Evolutionary conservation across 257 asterid species (phyloP).

Genomic region (Echium plantagineum): DNA sequence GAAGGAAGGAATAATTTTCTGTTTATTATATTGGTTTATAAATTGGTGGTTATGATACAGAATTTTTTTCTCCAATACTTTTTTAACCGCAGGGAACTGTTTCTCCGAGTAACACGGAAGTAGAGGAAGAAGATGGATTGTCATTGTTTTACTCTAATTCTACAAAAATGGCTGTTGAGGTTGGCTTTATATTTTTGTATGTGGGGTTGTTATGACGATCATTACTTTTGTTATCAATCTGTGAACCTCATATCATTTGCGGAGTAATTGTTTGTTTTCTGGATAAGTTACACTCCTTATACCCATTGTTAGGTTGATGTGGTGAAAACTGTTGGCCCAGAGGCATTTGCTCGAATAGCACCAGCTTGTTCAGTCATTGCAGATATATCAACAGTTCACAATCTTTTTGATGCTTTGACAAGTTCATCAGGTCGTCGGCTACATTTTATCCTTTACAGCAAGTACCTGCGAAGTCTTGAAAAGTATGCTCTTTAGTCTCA

Average conservation of each 20-base stretch:
- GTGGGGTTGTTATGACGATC: constrained; percentile 6
- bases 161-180: constrained; percentile 91
- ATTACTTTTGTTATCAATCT: neutral
- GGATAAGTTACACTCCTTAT: constrained; percentile 15
- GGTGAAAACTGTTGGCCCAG: constrained; percentile 74
- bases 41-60: neutral
- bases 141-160: constrained; percentile 71
- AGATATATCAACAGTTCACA: constrained; percentile 70
- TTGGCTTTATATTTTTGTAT: constrained; percentile 13
- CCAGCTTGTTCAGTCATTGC: constrained; percentile 73
- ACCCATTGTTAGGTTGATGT: constrained; percentile 56
- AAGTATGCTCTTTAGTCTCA: constrained; percentile 50
- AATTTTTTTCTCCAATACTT: constrained; percentile 1
- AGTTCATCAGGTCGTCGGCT: constrained; percentile 60
- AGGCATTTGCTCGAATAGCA: constrained; percentile 89
- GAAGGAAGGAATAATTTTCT: no score
- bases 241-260: constrained; percentile 2
- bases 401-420: constrained; percentile 73
- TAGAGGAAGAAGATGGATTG: constrained; percentile 68
- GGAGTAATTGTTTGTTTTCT: constrained; percentile 12
- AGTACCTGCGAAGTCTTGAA: constrained; percentile 76
- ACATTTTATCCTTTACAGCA: constrained; percentile 72
- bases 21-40: no score
- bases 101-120: constrained; percentile 36
- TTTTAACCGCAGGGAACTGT: constrained; percentile 33